These are phyloP conservation scores for Aspergillaceae sp. DNA, from an alignment of 2,329 filamentous ascomycete species.

Conservation along the genomic window DNA sequence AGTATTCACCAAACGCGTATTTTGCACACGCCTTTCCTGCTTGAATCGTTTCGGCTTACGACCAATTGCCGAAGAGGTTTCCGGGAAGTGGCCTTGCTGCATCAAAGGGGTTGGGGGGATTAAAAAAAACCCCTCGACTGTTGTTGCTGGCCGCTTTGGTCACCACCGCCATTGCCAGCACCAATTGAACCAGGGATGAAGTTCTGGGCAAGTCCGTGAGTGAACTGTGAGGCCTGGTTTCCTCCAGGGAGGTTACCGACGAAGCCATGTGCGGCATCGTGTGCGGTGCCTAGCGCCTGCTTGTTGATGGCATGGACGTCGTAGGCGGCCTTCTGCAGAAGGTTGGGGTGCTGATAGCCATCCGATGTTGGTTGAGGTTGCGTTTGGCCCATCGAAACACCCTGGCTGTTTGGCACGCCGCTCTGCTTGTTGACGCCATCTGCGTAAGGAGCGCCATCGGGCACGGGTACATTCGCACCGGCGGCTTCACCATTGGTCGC, in stretches of 20 bases:
- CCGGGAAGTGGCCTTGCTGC: background rate
- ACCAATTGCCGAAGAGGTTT: no score
- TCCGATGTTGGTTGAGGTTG: background rate
- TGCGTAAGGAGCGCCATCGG: background rate
- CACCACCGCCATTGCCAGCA: background rate
- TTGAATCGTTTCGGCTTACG: no score
- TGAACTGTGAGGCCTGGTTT: background rate
- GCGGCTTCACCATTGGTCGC: background rate
- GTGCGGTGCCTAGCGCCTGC: background rate
- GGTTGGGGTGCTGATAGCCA: background rate
- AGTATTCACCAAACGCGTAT: no score
- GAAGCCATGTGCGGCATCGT: background rate
- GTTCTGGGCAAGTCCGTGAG: background rate
- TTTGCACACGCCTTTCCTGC: no score
- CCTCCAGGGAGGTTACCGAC: background rate
- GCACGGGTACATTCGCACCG: background rate
- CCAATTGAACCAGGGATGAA: background rate
- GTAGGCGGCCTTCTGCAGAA: background rate
- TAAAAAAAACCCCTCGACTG: background rate
- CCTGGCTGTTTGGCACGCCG: background rate
- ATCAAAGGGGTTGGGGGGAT: background rate
- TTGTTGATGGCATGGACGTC: background rate
- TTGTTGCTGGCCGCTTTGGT: background rate
- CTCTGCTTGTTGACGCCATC: background rate
- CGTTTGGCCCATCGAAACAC: no score